These are phyloP conservation scores for Sporisorium scitamineum DNA, from an alignment of 1,284 basidiomycete species.

Conservation along the genomic window DNA sequence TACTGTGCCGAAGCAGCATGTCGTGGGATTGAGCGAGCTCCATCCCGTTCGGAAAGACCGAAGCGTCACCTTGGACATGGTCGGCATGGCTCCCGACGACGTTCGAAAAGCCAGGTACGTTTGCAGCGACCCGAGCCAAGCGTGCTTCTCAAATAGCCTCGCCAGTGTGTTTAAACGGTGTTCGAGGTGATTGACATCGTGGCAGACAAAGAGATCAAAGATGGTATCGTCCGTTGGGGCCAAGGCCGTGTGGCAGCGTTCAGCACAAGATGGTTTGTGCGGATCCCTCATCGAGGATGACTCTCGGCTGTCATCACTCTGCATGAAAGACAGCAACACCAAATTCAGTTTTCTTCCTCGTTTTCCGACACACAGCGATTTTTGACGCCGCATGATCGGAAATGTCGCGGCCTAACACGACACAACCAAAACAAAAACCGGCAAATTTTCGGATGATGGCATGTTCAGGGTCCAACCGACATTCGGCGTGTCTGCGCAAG, in stretches of 20 bases:
- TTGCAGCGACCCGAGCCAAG: not conserved
- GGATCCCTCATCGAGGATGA: not conserved
- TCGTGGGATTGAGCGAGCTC: not conserved
- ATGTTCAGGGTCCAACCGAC: not conserved
- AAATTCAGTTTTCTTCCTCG: not conserved
- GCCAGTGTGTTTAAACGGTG: not conserved
- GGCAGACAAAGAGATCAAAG: not conserved
- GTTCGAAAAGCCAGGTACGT: not conserved
- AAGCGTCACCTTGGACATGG: conserved; percentile 10
- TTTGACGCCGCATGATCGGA: not conserved
- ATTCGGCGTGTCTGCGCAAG: not conserved
- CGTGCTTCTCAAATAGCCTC: too few relatives aligned
- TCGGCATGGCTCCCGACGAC: conserved; percentile 5
- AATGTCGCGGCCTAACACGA: not conserved
- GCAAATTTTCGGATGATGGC: not conserved
- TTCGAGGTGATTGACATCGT: not conserved
- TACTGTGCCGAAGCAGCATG: not conserved
- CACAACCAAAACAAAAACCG: not conserved
- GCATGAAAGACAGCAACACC: not conserved
- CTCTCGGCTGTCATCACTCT: conserved; percentile 10
- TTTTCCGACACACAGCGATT: not conserved
- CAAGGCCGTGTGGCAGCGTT: not conserved
- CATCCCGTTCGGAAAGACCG: conserved; percentile 17
- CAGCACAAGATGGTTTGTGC: not conserved
- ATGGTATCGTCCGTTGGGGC: not conserved